These are phyloP conservation scores for Murraya paniculata DNA, from an alignment of 345 rosid species.

Conservation along the genomic window DNA sequence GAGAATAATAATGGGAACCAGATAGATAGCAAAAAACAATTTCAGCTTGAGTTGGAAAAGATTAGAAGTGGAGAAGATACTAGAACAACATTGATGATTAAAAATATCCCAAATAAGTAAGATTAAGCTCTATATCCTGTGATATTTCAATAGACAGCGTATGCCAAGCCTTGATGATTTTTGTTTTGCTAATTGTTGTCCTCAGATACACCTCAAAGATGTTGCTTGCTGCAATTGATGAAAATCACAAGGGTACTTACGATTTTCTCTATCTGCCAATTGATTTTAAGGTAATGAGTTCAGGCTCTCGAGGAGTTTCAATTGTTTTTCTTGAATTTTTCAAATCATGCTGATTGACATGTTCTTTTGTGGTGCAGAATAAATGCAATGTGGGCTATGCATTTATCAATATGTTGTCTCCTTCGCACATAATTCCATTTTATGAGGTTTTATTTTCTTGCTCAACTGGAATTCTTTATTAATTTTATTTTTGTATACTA, in stretches of 20 bases:
- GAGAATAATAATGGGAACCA: conserved; percentile 59
- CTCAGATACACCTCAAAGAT: conserved; percentile 70
- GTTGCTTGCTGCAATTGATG: conserved; percentile 77
- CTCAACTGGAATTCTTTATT: not conserved
- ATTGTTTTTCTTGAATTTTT: not conserved
- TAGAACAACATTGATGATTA: conserved; percentile 62
- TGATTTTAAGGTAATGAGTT: conserved; percentile 64
- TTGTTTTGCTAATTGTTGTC: conserved; percentile 7
- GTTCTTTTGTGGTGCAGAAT: conserved; percentile 47
- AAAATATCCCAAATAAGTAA: conserved; percentile 65
- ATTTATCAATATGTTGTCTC: conserved; percentile 74
- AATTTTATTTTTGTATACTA: not conserved
- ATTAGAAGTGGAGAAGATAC: conserved; percentile 61
- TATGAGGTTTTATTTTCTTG: conserved; percentile 47
- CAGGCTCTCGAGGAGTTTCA: conserved; percentile 17
- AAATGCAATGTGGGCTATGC: conserved; percentile 88
- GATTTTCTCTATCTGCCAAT: conserved; percentile 77
- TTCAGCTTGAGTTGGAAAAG: conserved; percentile 85
- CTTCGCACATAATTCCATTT: conserved; percentile 60
- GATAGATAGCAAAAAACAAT: conserved; percentile 65
- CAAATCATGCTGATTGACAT: conserved; percentile 17
- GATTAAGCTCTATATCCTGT: conserved; percentile 18
- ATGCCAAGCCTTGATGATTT: conserved; percentile 1
- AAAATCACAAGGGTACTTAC: conserved; percentile 57
- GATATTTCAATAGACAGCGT: not conserved